These are phyloP conservation scores for Trametes versicolor DNA, from an alignment of 1,284 basidiomycete genomes.

Conservation along the genomic window DNA sequence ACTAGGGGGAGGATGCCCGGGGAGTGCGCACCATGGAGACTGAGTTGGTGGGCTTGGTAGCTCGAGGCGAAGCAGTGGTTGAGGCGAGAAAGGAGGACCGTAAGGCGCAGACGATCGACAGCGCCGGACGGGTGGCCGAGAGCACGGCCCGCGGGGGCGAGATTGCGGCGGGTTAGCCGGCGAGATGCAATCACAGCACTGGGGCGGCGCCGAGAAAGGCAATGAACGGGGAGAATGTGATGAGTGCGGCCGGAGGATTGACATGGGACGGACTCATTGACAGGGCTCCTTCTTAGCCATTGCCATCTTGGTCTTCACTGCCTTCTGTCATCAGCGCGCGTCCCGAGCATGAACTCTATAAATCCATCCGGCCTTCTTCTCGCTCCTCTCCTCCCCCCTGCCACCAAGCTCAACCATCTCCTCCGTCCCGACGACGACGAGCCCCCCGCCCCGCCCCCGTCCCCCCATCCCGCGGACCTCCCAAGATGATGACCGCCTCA, in stretches of 20 bases:
- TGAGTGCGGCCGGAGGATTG: constrained; percentile 21
- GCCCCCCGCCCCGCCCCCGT: constrained; percentile 31
- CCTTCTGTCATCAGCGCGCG: constrained; percentile 36
- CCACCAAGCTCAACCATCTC: constrained; percentile 27
- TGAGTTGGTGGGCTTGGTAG: neutral
- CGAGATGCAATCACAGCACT: neutral
- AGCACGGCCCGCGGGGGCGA: constrained; percentile 21
- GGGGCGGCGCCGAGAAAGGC: constrained; percentile 4
- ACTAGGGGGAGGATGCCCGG: constrained; percentile 8
- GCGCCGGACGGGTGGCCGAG: constrained; percentile 12
- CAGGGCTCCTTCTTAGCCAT: constrained; percentile 21
- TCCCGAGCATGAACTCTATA: constrained; percentile 36
- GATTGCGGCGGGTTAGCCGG: constrained; percentile 17
- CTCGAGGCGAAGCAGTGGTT: neutral
- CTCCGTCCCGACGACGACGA: constrained; percentile 31
- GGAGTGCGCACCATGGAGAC: constrained; percentile 31
- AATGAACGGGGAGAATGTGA: constrained; percentile 13
- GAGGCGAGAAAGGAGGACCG: constrained; percentile 18
- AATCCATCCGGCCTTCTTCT: constrained; percentile 32
- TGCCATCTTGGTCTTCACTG: constrained; percentile 28
- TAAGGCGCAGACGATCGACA: constrained; percentile 20
- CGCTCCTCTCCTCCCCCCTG: constrained; percentile 31
- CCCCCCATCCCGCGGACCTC: constrained; percentile 23
- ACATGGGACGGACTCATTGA: constrained; percentile 21
- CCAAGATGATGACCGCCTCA: constrained; percentile 61